A percentile compares a stretch with the other conserved stretches of the same genome.
Evolutionary conservation across 2,329 filamentous ascomycete genomes (phyloP).

Genomic region (Aspergillus japonicus): DNA sequence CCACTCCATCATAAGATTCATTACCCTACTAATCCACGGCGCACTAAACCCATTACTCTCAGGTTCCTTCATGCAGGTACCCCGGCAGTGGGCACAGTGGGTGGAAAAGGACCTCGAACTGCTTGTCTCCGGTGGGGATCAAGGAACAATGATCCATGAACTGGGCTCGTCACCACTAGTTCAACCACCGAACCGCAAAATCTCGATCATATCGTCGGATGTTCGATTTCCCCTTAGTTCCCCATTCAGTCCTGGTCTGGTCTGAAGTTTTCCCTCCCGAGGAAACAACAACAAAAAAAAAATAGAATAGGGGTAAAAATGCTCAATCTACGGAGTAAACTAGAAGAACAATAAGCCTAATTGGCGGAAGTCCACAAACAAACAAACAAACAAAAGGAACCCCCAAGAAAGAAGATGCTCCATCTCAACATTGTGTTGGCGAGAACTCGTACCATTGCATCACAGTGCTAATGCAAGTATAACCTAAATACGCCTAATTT

Average conservation of each 20-base stretch:
- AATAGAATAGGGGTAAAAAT: not conserved
- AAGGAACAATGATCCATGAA: not conserved
- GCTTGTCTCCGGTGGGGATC: not conserved
- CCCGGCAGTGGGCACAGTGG: not conserved
- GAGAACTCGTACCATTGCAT: too few relatives aligned
- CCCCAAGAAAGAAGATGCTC: too few relatives aligned
- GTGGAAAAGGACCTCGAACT: not conserved
- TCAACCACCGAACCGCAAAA: not conserved
- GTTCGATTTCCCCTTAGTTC: not conserved
- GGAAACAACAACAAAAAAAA: not conserved
- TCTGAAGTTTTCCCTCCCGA: not conserved
- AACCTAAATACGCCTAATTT: too few relatives aligned
- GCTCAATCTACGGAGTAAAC: too few relatives aligned
- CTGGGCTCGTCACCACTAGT: not conserved
- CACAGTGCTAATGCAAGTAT: too few relatives aligned
- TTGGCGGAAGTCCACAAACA: too few relatives aligned
- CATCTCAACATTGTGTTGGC: too few relatives aligned
- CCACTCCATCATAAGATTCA: not conserved
- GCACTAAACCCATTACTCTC: conserved; percentile 4
- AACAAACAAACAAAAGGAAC: too few relatives aligned
- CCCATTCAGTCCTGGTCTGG: not conserved
- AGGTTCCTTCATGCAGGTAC: not conserved
- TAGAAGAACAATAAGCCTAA: too few relatives aligned
- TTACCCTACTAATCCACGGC: not conserved
- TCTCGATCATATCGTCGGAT: conserved; percentile 6